Evolutionary conservation across 495 filamentous ascomycete species (phyloP), one percentile per base, ranked within the genome.

Genomic region (Penicillium nucicola): DNA sequence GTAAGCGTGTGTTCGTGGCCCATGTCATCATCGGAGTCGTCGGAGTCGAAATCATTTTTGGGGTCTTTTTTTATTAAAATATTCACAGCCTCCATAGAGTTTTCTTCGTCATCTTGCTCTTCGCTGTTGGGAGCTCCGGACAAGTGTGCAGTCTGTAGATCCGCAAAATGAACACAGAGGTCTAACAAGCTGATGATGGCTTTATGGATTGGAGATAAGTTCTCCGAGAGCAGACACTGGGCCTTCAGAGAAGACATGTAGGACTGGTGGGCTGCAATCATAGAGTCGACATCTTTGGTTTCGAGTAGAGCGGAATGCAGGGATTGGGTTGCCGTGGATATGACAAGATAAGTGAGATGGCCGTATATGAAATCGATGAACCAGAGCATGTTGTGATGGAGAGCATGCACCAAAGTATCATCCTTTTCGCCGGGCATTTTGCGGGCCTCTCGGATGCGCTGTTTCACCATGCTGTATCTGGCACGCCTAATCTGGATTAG

Each of bases 361-460:
- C 82, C 79, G 55, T 88, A 82, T 2, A 97, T 50, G 0, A 78
- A 80, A 55, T 88, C 86, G 45, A 81, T 75, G 62, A 95, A 90
- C 86, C 89, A 92, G 12, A 95, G 68, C 11, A 96, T 74, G 22
- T 83, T 80, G n/a, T 86, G 79, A 34, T 87, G 82, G 11, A 95
- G 71, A 15, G 75, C 71, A 58, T 85, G 84, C 56, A 82, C 84
- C 1, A 68, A 60, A 3, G 68, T 68, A 28, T 73, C 67, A 22
- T 81, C 68, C 43, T 41, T 58, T 5, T 48, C 7, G 30, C 61
- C 48, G 34, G 47, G 11, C 0, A 23, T 11, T 0, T 32, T 39
- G 13, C 58, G 50, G 19, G 58, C 55, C 35, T 66, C 62, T 38
- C 66, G 68, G 2, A 71, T 47, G 13, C 78, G 78, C 42, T 84